Conservation (phyloP, 2,329 filamentous ascomycete genomes). For the Fusarium falciforme region DNA sequence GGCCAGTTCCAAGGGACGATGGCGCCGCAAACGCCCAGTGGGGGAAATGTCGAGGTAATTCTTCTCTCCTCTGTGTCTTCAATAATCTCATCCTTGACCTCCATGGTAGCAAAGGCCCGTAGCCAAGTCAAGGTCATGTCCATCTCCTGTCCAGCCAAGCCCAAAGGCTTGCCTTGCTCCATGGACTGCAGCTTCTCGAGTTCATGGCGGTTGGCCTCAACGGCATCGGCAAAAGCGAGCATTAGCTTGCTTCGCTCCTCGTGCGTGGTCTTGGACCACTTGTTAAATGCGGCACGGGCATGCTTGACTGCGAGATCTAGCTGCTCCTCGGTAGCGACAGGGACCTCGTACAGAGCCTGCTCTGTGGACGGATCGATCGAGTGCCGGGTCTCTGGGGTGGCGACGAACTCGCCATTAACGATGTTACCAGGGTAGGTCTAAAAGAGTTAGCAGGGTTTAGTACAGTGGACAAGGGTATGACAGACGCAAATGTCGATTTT, state of each 20-base stretch:
- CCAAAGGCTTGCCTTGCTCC: slow-evolving; percentile 43
- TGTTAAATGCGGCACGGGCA: slow-evolving; percentile 43
- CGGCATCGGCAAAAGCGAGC: slow-evolving; percentile 41
- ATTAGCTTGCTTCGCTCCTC: slow-evolving; percentile 42
- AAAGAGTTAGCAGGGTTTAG: neutral
- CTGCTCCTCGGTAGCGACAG: slow-evolving; percentile 44
- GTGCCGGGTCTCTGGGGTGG: slow-evolving; percentile 31
- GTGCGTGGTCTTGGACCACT: slow-evolving; percentile 43
- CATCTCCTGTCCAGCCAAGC: slow-evolving; percentile 12
- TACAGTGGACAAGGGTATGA: neutral
- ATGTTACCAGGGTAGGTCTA: slow-evolving; percentile 46
- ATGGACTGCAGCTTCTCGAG: slow-evolving; percentile 37
- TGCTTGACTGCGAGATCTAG: slow-evolving; percentile 45
- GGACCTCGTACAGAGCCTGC: slow-evolving; percentile 46
- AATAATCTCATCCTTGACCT: slow-evolving; percentile 26
- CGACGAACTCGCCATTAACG: slow-evolving; percentile 40
- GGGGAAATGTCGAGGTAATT: neutral
- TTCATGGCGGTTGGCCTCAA: slow-evolving; percentile 39
- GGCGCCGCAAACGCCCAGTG: slow-evolving; percentile 30
- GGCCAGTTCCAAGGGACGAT: slow-evolving; percentile 43
- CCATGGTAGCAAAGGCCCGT: neutral
- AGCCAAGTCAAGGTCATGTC: slow-evolving; percentile 1
- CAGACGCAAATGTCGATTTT: neutral
- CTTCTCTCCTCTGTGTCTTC: slow-evolving; percentile 30
- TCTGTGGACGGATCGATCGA: slow-evolving; percentile 47